A percentile compares a stretch with the other conserved stretches of the same genome.
Conservation (phyloP, 805 yeast genomes). For the Kuraishia hungarica region DNA sequence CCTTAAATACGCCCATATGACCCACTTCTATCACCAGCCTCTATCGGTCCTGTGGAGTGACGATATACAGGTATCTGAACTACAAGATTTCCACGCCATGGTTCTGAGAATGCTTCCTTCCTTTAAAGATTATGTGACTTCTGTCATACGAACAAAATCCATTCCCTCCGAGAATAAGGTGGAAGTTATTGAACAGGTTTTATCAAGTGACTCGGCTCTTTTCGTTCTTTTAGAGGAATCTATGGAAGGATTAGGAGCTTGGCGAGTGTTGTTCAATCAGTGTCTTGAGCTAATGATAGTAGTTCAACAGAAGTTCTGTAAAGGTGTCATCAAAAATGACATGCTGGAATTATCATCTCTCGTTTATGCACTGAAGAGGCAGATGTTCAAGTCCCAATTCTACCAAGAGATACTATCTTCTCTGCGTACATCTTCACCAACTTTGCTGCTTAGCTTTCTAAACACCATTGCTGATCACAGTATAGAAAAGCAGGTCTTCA, state of each 20-base stretch:
- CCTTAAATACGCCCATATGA: constrained; percentile 24
- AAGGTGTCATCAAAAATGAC: neutral
- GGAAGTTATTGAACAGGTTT: neutral
- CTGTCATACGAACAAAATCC: neutral
- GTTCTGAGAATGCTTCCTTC: neutral
- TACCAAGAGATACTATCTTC: neutral
- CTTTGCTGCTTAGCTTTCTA: neutral
- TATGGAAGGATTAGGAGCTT: neutral
- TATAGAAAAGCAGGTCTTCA: neutral
- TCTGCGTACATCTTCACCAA: neutral
- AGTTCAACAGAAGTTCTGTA: neutral
- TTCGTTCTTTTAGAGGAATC: neutral
- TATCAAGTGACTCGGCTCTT: neutral
- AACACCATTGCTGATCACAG: neutral
- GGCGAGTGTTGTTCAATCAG: neutral
- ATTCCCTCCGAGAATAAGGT: neutral
- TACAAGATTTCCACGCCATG: neutral
- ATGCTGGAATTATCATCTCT: neutral
- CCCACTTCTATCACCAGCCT: constrained; percentile 25
- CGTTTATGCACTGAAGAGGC: neutral
- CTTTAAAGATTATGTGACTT: neutral
- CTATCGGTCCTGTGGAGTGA: constrained; percentile 19
- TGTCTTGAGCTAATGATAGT: neutral
- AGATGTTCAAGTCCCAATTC: neutral
- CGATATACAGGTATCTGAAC: neutral